phyloP scores from a whole-genome alignment of 352 stramenopile genomes.

The Globisporangium paroecandrum region DNA sequence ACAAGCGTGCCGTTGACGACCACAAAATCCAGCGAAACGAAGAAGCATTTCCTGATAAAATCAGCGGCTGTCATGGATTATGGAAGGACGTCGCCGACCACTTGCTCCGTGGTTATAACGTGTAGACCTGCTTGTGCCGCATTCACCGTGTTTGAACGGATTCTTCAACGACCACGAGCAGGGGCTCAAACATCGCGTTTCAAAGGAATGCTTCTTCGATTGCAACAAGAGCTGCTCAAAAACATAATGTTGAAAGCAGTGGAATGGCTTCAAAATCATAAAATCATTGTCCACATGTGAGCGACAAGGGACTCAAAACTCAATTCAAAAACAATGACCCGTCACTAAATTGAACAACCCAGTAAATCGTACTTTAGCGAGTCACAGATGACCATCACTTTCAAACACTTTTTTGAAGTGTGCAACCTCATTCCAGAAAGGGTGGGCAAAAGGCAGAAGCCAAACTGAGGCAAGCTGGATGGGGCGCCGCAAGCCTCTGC shows the following conservation, averaged over 20 bases:
- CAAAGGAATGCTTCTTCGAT: too few relatives aligned
- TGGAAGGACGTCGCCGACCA: neutral
- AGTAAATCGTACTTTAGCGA: neutral
- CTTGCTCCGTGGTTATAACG: neutral
- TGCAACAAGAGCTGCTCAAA: too few relatives aligned
- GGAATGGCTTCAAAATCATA: neutral
- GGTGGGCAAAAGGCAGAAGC: neutral
- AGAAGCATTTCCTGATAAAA: neutral
- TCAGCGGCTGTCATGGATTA: neutral
- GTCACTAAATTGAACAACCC: neutral
- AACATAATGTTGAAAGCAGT: neutral
- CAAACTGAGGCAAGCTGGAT: slow-evolving; percentile 16
- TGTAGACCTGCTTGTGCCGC: too few relatives aligned
- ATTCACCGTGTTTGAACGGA: neutral
- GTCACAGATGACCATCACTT: neutral
- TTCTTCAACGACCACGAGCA: neutral
- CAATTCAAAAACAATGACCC: neutral
- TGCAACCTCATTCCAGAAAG: neutral
- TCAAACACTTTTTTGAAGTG: neutral
- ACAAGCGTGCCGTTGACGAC: neutral
- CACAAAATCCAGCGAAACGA: neutral
- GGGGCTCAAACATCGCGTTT: neutral
- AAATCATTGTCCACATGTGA: neutral
- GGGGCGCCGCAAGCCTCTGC: slow-evolving; percentile 29
- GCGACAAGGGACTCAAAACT: neutral